Base-by-base conservation (phyloP, 1,139 yeast genomes). In the Nakaseomyces kungkrabaensis region DNA sequence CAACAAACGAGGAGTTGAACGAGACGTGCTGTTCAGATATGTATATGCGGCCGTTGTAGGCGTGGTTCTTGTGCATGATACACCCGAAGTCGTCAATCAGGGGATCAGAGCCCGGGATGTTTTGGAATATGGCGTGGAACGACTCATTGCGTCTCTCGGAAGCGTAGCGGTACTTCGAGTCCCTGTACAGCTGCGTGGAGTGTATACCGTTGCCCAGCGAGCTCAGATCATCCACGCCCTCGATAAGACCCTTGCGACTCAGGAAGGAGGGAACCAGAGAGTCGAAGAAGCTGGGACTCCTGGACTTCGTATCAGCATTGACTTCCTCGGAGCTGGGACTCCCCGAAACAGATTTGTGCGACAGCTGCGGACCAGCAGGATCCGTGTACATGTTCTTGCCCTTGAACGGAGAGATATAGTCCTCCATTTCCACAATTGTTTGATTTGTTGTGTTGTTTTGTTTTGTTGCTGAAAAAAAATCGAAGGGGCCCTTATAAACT, bases 31-130 rank as follows among this genome's bases (percentile, higher is more conserved):
- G 77, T 59, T 86, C 92, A 29, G 95, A 82, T 3, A 92, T 76
- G 63, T 87, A 92, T 38, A 92, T 63, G 48, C 95, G 74, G 6
- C 98, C 98, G 58, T 92, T 97, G 10, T 88, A 71, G 27, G 90
- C 71, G 49, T 90, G 87, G 54, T 90, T 97, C 52, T 89, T 73
- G 59, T 92, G 85, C 52, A 92, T 68, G 0, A 97, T 97, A 70
- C 97, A 92, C 43, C 90, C 80, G 61, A 83, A 89, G 61, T 88
- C 96, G 58, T 85, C 96, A 25, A 90, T 63, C 24, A 92, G 70
- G 50, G 85, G 72, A 63, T 89, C 97, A 38, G 81, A 77, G 40
- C 72, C 67, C 27, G 92, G 89, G 10, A 88, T 70, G 5, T 82
- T 73, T 44, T 81, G 72, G 70, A 92, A 92, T 5, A 85, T 63